phyloP scores from a whole-genome alignment of 768 basidiomycete species.

The Trametes gibbosa region DNA sequence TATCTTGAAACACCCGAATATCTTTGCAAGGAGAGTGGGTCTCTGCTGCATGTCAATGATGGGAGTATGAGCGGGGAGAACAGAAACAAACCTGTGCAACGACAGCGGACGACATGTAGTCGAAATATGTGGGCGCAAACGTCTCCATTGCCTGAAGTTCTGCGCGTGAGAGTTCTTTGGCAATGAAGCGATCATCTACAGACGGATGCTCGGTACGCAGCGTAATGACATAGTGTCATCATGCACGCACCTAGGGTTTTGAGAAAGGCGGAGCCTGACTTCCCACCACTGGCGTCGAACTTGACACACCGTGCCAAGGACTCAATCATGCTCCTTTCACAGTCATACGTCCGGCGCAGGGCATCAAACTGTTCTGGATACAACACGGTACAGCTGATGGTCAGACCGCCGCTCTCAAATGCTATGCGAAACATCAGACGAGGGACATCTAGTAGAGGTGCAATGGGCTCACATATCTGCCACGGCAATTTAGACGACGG shows the following conservation, averaged over 20 bases:
- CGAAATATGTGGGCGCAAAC: constrained; percentile 96
- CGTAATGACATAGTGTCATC: background rate
- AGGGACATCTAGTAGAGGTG: background rate
- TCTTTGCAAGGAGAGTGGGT: constrained; percentile 92
- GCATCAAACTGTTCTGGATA: constrained; percentile 98
- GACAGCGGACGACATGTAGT: constrained; percentile 96
- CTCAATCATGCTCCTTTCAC: constrained; percentile 92
- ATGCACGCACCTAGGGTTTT: constrained; percentile 78
- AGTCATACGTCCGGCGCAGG: constrained; percentile 86
- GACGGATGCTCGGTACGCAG: background rate
- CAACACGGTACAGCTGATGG: constrained; percentile 90
- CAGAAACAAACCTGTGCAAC: constrained; percentile 64
- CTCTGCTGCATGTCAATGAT: constrained; percentile 47
- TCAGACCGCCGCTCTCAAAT: constrained; percentile 86
- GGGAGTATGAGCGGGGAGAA: background rate
- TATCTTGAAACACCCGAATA: constrained; percentile 95
- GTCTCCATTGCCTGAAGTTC: constrained; percentile 95
- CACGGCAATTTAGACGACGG: constrained; percentile 79
- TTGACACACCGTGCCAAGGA: constrained; percentile 92
- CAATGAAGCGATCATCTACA: constrained; percentile 95
- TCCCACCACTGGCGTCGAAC: constrained; percentile 94
- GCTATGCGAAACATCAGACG: constrained; percentile 42
- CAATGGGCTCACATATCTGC: constrained; percentile 63
- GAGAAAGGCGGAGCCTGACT: constrained; percentile 94
- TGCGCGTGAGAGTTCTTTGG: constrained; percentile 88